Base-by-base conservation (phyloP, 306 rosid species). In the Castanopsis chinensis region DNA sequence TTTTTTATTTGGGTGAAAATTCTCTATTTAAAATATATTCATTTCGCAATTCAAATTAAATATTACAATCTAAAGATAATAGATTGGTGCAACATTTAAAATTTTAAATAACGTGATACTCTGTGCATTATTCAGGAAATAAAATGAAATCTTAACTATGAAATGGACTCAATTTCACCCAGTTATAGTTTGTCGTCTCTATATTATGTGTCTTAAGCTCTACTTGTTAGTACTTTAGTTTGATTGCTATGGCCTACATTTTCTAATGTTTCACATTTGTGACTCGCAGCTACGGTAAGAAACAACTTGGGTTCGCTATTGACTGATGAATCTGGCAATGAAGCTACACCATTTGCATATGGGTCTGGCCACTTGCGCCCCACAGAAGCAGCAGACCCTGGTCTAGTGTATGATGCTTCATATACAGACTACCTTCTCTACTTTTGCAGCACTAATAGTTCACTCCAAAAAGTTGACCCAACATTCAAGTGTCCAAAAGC, bases 281-380 rank as follows among this genome's bases (percentile, higher is more conserved):
- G 21, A 73, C 33, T 60, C 78, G 81, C 92, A 90, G 94, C 98
- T 21, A 81, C 56, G 18, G 51, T 84, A 76, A 87, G 2, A 57
- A 92, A 95, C 90, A 95, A 95, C 89, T 8, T 76, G 21, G 92
- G 90, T 8, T 52, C 76, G 57, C 90, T 87, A 71, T 25, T 95
- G 69, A 86, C 82, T 5, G 99, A 95, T 54, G 90, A 89, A 81
- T n/a, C 87, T 0, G 88, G 94, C 69, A 30, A 63, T 6, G 71
- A 73, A 10, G 89, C 98, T 17, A 93, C 90, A 5, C 97, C 98
- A 18, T 93, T 95, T 59, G 86, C 94, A 41, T 89, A 79, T 74
- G 99, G 99, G 1, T 78, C 98, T 0, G 99, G 99, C 69, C 98
- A 95, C 55, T 89, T 95, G 82, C n/a, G 77, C 27, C 98, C 98